Evolutionary conservation across 306 rosid species (phyloP).

Genomic region (Quercus rubra): DNA sequence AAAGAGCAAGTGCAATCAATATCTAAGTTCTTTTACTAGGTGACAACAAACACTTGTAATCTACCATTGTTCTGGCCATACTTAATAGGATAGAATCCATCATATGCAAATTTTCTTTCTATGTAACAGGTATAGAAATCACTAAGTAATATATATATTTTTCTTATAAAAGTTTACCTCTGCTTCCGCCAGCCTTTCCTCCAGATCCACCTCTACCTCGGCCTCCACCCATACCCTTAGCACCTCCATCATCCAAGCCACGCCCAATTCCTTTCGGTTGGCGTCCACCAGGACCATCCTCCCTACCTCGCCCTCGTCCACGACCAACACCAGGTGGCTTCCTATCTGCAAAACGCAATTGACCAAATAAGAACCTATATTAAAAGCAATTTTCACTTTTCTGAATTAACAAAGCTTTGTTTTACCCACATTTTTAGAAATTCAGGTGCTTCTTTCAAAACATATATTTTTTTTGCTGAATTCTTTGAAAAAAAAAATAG

Average conservation of each 20-base stretch:
- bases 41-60: neutral
- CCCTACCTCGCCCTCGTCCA: constrained; percentile 95
- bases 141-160: neutral
- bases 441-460: neutral
- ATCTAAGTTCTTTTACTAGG: neutral
- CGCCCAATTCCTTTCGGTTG: constrained; percentile 86
- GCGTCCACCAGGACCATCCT: constrained; percentile 82
- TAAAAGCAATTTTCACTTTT: neutral
- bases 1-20: neutral
- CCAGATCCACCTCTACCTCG: constrained; percentile 89
- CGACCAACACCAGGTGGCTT: constrained; percentile 98
- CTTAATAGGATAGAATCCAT: constrained; percentile 5
- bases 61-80: neutral
- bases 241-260: constrained; percentile 75
- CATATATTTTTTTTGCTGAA: neutral
- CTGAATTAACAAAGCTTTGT: neutral
- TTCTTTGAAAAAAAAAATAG: too few species aligned
- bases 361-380: neutral
- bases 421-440: neutral
- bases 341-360: constrained; percentile 55
- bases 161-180: constrained; percentile 53
- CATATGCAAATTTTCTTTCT: neutral
- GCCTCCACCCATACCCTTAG: constrained; percentile 81
- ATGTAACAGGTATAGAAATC: neutral
- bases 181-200: constrained; percentile 70